Conservation (phyloP, 192 early-diverging fungal genomes). For the Podila clonocystis region DNA sequence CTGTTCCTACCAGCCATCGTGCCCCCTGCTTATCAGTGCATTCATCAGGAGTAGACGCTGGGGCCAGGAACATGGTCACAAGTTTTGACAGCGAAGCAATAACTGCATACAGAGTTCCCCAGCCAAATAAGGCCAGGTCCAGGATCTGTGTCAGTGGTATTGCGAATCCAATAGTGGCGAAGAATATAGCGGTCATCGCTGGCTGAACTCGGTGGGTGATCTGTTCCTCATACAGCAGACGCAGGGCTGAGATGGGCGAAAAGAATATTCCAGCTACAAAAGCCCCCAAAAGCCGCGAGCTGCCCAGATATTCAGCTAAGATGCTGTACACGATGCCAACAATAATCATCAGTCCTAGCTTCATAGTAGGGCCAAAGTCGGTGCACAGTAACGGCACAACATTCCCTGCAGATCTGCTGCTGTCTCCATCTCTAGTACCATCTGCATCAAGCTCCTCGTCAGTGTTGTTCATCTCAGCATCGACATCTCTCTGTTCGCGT, state of each 20-base stretch:
- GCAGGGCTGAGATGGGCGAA: slow-evolving; percentile 9
- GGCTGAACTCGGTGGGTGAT: slow-evolving; percentile 16
- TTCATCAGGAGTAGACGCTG: no score
- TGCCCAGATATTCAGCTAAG: slow-evolving; percentile 45
- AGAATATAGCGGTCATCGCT: slow-evolving; percentile 36
- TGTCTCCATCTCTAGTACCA: background rate
- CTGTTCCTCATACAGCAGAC: slow-evolving; percentile 6
- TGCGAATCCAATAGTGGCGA: slow-evolving; percentile 43
- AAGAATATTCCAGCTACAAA: slow-evolving; percentile 46
- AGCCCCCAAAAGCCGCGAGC: slow-evolving; percentile 43
- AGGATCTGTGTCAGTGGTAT: slow-evolving; percentile 37
- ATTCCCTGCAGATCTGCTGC: background rate
- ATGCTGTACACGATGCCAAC: slow-evolving; percentile 34
- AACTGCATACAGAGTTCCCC: slow-evolving; percentile 36
- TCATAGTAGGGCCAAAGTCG: slow-evolving; percentile 3
- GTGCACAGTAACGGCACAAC: background rate
- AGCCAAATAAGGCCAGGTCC: slow-evolving; percentile 27
- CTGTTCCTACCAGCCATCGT: slow-evolving; percentile 36
- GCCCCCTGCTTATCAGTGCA: background rate
- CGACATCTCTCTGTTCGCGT: no score
- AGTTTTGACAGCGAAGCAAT: slow-evolving; percentile 41
- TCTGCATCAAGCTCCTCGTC: background rate
- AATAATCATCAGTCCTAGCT: slow-evolving; percentile 23
- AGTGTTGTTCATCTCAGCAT: no score
- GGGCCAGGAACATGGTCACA: background rate